Evolutionary conservation across 495 filamentous ascomycete genomes (phyloP).

Genomic region (Hypoxylon crocopeplum): DNA sequence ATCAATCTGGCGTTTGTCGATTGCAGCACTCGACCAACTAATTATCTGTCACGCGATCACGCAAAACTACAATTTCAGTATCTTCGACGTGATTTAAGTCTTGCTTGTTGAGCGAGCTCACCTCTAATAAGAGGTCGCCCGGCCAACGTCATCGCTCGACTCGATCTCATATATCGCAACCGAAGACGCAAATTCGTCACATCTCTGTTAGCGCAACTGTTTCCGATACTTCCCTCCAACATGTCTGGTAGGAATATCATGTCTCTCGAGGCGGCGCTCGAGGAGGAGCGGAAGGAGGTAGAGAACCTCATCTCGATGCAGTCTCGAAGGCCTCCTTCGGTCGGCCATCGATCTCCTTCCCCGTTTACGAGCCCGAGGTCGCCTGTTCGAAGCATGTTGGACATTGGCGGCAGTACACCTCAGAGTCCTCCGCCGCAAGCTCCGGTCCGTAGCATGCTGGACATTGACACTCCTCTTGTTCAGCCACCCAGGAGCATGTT

Average conservation of each 20-base stretch:
- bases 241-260: conserved; percentile 46
- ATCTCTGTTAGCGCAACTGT: not conserved
- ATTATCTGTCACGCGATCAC: not conserved
- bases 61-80: not conserved
- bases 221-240: not conserved
- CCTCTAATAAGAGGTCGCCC: not conserved
- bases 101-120: not conserved
- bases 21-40: not conserved
- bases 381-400: conserved; percentile 62
- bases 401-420: conserved; percentile 50
- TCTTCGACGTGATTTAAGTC: conserved; percentile 1
- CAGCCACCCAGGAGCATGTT: conserved; percentile 52
- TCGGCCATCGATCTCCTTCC: conserved; percentile 51
- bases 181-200: not conserved
- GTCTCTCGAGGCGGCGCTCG: conserved; percentile 75
- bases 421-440: conserved; percentile 45
- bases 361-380: conserved; percentile 58
- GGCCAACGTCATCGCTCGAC: not conserved
- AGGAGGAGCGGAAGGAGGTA: conserved; percentile 76
- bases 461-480: conserved; percentile 52
- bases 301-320: conserved; percentile 62
- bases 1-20: conserved; percentile 31
- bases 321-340: conserved; percentile 45
- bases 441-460: conserved; percentile 67
- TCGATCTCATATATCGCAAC: conserved; percentile 5